These are phyloP conservation scores for Mortierella claussenii DNA, from an alignment of 192 early-diverging fungal genomes.

Conservation along the genomic window DNA sequence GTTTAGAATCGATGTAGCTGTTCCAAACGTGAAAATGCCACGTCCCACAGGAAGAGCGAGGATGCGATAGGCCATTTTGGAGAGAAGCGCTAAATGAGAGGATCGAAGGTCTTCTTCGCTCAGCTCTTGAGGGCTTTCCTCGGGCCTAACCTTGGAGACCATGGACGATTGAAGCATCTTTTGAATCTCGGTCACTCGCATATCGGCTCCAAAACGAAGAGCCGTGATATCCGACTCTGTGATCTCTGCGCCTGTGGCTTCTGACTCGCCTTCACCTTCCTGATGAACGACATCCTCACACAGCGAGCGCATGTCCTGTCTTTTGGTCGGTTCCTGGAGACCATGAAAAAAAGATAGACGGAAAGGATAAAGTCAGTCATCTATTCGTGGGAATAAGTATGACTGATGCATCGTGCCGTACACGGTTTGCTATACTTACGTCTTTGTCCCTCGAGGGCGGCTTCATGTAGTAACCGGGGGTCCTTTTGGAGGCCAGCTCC, in stretches of 20 bases:
- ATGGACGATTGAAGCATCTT: slow-evolving; percentile 57
- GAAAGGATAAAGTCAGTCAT: too few relatives aligned
- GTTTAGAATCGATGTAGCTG: slow-evolving; percentile 60
- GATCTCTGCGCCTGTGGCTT: slow-evolving; percentile 42
- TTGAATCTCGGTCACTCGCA: slow-evolving; percentile 63
- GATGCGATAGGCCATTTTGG: slow-evolving; percentile 54
- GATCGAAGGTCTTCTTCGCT: slow-evolving; percentile 38
- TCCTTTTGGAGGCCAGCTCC: slow-evolving; percentile 21
- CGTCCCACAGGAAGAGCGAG: slow-evolving; percentile 75
- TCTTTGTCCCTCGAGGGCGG: background rate
- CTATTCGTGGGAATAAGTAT: background rate
- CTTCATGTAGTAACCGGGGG: slow-evolving; percentile 20
- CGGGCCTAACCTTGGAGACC: slow-evolving; percentile 31
- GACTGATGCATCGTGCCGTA: background rate
- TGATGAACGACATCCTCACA: slow-evolving; percentile 29
- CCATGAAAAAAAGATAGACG: slow-evolving; percentile 2
- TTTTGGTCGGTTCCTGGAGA: slow-evolving; percentile 11
- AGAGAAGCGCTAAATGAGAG: slow-evolving; percentile 17
- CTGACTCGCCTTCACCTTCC: slow-evolving; percentile 41
- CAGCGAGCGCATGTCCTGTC: slow-evolving; percentile 21
- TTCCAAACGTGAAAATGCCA: slow-evolving; percentile 75
- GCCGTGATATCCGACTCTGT: slow-evolving; percentile 61
- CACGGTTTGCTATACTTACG: background rate
- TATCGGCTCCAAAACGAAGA: slow-evolving; percentile 65
- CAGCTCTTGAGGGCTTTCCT: slow-evolving; percentile 22